Conservation (phyloP, 2,329 filamentous ascomycete genomes). For the Aureobasidium sp. region DNA sequence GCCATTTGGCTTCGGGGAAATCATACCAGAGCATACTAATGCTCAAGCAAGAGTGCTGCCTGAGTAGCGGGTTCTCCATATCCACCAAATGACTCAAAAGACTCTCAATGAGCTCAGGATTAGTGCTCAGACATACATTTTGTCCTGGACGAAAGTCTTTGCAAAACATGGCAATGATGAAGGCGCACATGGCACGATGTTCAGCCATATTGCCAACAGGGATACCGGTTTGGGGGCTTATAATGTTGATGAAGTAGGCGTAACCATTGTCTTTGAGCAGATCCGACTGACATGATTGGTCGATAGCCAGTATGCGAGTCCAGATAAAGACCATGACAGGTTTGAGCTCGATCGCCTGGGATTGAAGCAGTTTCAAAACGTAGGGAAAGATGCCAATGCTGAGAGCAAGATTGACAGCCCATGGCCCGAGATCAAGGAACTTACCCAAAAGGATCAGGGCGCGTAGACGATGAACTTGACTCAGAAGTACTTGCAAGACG, state of each 20-base stretch:
- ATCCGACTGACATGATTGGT: conserved; percentile 87
- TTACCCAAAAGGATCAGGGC: conserved; percentile 87
- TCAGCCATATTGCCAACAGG: conserved; percentile 78
- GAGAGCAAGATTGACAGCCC: conserved; percentile 95
- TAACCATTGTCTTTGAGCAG: conserved; percentile 95
- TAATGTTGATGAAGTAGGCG: conserved; percentile 89
- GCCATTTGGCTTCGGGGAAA: conserved; percentile 88
- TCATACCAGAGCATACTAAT: conserved; percentile 92
- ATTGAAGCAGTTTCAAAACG: conserved; percentile 93
- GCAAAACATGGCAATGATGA: conserved; percentile 95
- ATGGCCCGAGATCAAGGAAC: conserved; percentile 91
- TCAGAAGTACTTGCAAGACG: conserved; percentile 89
- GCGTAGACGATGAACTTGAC: conserved; percentile 86
- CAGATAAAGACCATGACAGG: conserved; percentile 99
- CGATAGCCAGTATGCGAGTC: conserved; percentile 91
- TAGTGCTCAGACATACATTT: conserved; percentile 79
- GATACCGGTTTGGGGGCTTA: conserved; percentile 65
- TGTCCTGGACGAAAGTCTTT: conserved; percentile 90
- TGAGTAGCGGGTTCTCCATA: conserved; percentile 75
- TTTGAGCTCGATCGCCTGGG: conserved; percentile 87
- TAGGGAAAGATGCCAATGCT: conserved; percentile 99
- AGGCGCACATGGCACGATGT: conserved; percentile 98
- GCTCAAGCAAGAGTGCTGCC: conserved; percentile 94
- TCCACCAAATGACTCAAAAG: conserved; percentile 80
- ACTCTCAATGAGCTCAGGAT: conserved; percentile 81